phyloP scores from a whole-genome alignment of 176 grass and related monocot genomes.

The Alloteropsis semialata region DNA sequence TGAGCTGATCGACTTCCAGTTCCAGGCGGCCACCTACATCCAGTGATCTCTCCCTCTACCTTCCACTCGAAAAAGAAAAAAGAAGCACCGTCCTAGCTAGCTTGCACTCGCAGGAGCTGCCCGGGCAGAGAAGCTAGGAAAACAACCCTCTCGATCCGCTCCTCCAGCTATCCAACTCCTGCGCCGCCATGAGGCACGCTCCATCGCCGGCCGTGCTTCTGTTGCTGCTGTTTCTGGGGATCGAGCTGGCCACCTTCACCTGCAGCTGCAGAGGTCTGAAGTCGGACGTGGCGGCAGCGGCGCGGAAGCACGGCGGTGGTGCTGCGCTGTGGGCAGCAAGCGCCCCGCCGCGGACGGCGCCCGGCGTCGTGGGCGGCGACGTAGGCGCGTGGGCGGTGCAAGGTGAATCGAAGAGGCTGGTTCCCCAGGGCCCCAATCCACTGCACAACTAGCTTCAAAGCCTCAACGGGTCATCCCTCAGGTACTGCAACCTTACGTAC shows the following conservation, averaged over 20 bases:
- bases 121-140: background rate
- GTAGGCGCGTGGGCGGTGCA: background rate
- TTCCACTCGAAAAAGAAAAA: background rate
- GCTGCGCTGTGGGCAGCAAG: background rate
- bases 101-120: background rate
- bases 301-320: background rate
- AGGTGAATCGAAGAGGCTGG: slow-evolving; percentile 43
- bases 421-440: slow-evolving; percentile 55
- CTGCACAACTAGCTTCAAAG: slow-evolving; percentile 40
- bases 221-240: slow-evolving; percentile 3
- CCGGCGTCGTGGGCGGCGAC: background rate
- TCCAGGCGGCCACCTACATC: background rate
- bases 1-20: background rate
- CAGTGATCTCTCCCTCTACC: background rate
- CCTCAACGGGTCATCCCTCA: background rate
- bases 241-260: slow-evolving; percentile 20
- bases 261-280: slow-evolving; percentile 22
- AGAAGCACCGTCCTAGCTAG: background rate
- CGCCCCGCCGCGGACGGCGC: background rate
- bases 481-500: background rate
- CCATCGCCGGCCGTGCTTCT: slow-evolving; percentile 25
- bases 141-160: background rate
- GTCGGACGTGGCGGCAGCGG: background rate
- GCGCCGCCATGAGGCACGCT: slow-evolving; percentile 26
- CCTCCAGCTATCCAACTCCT: background rate